Percentiles rank a stretch among this genome's conserved stretches.
These are phyloP conservation scores for Aristolochia contorta DNA, from an alignment of 164 flowering plant genomes.

Conservation along the genomic window DNA sequence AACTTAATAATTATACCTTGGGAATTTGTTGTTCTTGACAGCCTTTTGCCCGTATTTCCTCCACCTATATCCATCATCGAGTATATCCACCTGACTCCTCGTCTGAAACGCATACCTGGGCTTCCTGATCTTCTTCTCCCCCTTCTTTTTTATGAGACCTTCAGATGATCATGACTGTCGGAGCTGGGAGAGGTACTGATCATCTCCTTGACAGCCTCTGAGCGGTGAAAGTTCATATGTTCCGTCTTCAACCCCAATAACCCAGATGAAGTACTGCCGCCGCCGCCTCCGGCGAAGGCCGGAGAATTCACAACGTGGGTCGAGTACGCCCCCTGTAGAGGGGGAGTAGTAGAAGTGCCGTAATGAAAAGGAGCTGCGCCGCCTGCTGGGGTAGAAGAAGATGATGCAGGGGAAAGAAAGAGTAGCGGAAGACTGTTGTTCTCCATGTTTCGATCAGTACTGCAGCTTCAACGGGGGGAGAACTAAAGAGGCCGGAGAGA, in stretches of 20 bases:
- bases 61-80: constrained; percentile 94
- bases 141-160: constrained; percentile 21
- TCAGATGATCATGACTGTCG: constrained; percentile 2
- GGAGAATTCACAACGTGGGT: constrained; percentile 2
- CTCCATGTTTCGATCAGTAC: constrained; percentile 17
- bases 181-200: no score
- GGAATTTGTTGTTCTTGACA: constrained; percentile 77
- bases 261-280: constrained; percentile 12
- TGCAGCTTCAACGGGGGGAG: no score
- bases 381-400: not conserved
- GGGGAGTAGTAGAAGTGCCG: no score
- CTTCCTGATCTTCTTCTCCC: constrained; percentile 37
- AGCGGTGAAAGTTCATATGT: not conserved
- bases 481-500: no score
- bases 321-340: not conserved
- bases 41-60: constrained; percentile 88
- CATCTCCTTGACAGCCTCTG: not conserved
- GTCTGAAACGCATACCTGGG: constrained; percentile 70
- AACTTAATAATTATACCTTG: no score
- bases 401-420: constrained; percentile 20
- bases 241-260: constrained; percentile 14
- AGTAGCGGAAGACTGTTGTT: constrained; percentile 11
- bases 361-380: not conserved
- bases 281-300: constrained; percentile 3
- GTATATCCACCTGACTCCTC: constrained; percentile 67